Percentiles rank a stretch among this genome's conserved stretches.
These are phyloP conservation scores for Lactarius pseudohatsudake DNA, from an alignment of 768 basidiomycete genomes.

Conservation along the genomic window DNA sequence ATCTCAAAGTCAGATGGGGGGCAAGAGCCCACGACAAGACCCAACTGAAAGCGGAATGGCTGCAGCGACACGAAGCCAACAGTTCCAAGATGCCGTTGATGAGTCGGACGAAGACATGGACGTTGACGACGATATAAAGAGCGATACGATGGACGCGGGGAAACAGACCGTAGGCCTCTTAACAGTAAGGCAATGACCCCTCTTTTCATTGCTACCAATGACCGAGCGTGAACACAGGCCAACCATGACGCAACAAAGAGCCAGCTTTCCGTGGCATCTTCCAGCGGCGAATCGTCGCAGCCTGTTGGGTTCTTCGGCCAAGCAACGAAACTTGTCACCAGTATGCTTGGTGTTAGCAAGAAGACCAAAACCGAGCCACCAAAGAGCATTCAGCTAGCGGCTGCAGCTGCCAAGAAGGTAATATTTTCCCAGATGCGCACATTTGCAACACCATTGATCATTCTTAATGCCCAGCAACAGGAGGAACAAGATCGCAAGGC, in stretches of 20 bases:
- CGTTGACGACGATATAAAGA: slow-evolving; percentile 42
- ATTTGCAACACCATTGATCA: slow-evolving; percentile 1
- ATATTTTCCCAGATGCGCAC: slow-evolving; percentile 26
- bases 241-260: slow-evolving; percentile 40
- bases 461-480: slow-evolving; percentile 63
- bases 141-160: slow-evolving; percentile 43
- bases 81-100: slow-evolving; percentile 19
- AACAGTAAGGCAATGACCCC: slow-evolving; percentile 40
- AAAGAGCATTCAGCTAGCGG: slow-evolving; percentile 80
- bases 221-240: slow-evolving; percentile 5
- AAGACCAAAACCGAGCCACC: slow-evolving; percentile 68
- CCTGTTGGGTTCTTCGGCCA: slow-evolving; percentile 64
- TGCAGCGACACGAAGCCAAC: neutral
- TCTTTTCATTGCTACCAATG: neutral
- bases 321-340: slow-evolving; percentile 67
- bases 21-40: slow-evolving; percentile 19
- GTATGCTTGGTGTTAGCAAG: slow-evolving; percentile 62
- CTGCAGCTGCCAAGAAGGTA: slow-evolving; percentile 86
- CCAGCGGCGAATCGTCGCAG: slow-evolving; percentile 35
- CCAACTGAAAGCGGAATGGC: slow-evolving; percentile 23
- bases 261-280: slow-evolving; percentile 55
- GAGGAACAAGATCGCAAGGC: slow-evolving; percentile 82
- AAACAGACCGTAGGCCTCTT: slow-evolving; percentile 42
- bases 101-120: slow-evolving; percentile 36
- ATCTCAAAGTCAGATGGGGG: slow-evolving; percentile 51